These are phyloP conservation scores for Fusarium sp. DNA, from an alignment of 2,329 filamentous ascomycete species.

Conservation along the genomic window DNA sequence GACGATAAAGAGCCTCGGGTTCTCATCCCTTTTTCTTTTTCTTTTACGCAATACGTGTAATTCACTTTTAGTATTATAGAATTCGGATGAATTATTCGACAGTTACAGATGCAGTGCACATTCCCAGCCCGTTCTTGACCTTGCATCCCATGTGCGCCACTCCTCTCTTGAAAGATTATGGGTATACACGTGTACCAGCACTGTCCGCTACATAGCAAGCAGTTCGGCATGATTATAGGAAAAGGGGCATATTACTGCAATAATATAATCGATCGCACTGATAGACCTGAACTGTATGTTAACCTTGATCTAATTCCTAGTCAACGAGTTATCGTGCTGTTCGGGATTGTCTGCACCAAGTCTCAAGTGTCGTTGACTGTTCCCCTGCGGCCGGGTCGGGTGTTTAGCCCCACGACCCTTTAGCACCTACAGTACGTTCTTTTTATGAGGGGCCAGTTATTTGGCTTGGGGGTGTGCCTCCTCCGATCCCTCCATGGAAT, in stretches of 20 bases:
- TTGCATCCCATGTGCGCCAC: conserved; percentile 25
- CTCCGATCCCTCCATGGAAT: conserved; percentile 40
- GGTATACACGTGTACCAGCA: conserved; percentile 11
- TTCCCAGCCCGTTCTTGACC: conserved; percentile 3
- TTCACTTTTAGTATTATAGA: no score
- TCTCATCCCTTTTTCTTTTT: neutral
- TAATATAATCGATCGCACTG: neutral
- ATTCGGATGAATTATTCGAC: neutral
- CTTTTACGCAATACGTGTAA: neutral
- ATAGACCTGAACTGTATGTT: neutral
- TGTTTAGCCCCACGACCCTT: conserved; percentile 43
- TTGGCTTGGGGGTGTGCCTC: conserved; percentile 31
- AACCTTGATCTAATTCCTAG: neutral
- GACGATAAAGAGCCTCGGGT: neutral
- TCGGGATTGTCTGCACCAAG: conserved; percentile 13
- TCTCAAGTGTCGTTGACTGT: conserved; percentile 26
- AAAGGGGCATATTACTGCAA: neutral
- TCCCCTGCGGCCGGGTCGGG: conserved; percentile 25
- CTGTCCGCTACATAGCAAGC: neutral
- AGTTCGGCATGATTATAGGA: neutral
- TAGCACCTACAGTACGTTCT: conserved; percentile 17
- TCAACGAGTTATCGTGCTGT: neutral
- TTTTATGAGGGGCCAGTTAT: conserved; percentile 38
- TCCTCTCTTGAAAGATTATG: conserved; percentile 15
- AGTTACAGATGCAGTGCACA: conserved; percentile 3